Percentiles rank a stretch among this genome's conserved stretches.
Evolutionary conservation across 768 basidiomycete species (phyloP).

Genomic region (Boletus coccyginus): DNA sequence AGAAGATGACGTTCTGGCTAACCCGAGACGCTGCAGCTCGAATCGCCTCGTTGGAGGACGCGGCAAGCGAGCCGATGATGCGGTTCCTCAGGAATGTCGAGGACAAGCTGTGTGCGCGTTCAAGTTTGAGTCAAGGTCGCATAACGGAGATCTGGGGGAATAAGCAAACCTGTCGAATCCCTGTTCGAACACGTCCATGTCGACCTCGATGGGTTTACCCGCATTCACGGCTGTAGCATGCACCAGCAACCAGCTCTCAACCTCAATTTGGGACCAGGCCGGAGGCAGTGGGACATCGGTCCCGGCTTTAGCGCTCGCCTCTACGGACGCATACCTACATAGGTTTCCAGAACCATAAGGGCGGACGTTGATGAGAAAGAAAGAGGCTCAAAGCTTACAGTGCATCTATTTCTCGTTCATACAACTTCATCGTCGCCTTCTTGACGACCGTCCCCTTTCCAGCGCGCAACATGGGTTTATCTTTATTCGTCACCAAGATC

Average conservation of each 20-base stretch:
- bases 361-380: not conserved
- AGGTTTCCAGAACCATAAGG: not conserved
- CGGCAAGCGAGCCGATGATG: slow-evolving; percentile 20
- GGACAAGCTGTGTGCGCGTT: slow-evolving; percentile 22
- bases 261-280: too few species aligned
- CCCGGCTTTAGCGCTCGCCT: slow-evolving; percentile 16
- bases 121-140: too few species aligned
- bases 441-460: too few species aligned
- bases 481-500: too few species aligned
- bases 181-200: slow-evolving; percentile 30
- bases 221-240: slow-evolving; percentile 20
- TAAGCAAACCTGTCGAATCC: slow-evolving; percentile 34
- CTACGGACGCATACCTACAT: slow-evolving; percentile 29
- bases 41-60: slow-evolving; percentile 6
- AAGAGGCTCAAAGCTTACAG: too few species aligned
- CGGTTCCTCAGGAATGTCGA: slow-evolving; percentile 26
- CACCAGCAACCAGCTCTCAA: not conserved
- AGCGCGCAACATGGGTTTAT: too few species aligned
- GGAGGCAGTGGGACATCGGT: too few species aligned
- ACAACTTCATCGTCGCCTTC: too few species aligned
- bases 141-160: too few species aligned
- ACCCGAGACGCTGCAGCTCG: slow-evolving; percentile 19
- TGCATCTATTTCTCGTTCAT: too few species aligned
- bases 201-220: slow-evolving; percentile 1
- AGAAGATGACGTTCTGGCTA: slow-evolving; percentile 41